Conservation (phyloP, 2,329 filamentous ascomycete species). For the Diatrype stigma region DNA sequence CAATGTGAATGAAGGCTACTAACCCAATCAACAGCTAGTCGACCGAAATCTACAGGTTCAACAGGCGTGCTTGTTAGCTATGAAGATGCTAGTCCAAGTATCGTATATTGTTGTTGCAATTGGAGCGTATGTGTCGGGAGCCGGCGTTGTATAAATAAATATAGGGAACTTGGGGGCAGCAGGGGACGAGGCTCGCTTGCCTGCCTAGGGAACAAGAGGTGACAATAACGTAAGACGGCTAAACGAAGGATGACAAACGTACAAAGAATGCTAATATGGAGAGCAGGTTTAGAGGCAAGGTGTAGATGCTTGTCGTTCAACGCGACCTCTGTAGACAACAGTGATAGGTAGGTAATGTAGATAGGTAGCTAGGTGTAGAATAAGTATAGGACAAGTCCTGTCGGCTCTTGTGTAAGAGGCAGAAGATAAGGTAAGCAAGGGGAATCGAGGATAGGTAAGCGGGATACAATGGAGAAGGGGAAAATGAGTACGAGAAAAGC, state of each 20-base stretch:
- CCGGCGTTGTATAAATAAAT: neutral
- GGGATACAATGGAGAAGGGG: neutral
- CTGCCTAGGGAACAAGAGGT: neutral
- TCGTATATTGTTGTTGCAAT: no score
- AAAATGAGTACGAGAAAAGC: neutral
- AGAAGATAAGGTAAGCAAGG: neutral
- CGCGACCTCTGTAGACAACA: neutral
- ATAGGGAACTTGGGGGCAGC: neutral
- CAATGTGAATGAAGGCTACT: neutral
- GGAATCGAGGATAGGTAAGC: neutral
- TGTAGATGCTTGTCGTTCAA: neutral
- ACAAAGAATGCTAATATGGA: no score
- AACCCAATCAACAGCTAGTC: neutral
- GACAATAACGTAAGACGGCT: neutral
- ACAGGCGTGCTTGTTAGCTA: no score
- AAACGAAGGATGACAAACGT: neutral
- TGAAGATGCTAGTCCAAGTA: no score
- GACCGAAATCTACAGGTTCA: neutral
- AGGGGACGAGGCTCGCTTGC: neutral
- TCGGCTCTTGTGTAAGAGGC: neutral
- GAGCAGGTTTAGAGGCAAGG: neutral
- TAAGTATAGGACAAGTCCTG: no score
- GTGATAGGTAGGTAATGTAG: neutral
- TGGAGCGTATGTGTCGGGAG: neutral
- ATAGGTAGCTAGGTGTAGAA: conserved; percentile 3